Evolutionary conservation across 805 yeast species (phyloP).

Genomic region (Metschnikowia lachancei): DNA sequence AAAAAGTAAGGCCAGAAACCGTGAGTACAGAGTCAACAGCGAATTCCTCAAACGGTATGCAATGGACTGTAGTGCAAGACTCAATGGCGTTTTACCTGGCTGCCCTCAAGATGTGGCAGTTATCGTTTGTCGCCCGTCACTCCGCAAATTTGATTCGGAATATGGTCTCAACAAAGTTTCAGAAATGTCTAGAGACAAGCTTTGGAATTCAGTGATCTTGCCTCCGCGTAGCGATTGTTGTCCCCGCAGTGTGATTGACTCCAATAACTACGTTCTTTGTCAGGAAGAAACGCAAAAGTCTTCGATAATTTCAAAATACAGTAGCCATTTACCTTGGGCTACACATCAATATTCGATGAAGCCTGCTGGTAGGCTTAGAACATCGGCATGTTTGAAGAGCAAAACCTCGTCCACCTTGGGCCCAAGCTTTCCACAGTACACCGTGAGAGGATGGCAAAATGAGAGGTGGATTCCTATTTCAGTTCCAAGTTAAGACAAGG

Average conservation of each 20-base stretch:
- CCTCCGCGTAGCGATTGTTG: conserved; percentile 48
- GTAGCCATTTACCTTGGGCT: conserved; percentile 28
- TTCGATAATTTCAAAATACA: conserved; percentile 21
- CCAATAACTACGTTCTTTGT: conserved; percentile 24
- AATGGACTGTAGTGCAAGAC: conserved; percentile 18
- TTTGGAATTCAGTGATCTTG: conserved; percentile 39
- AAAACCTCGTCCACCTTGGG: conserved; percentile 14
- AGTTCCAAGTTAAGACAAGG: neutral
- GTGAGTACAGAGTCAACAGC: conserved; percentile 19
- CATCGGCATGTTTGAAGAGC: conserved; percentile 13
- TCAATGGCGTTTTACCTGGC: conserved; percentile 9
- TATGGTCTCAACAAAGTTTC: conserved; percentile 11
- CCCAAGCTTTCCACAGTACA: conserved; percentile 20
- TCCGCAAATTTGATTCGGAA: conserved; percentile 4
- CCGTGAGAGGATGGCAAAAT: conserved; percentile 21
- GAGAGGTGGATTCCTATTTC: conserved; percentile 15
- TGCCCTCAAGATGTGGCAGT: conserved; percentile 6
- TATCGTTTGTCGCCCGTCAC: conserved; percentile 4
- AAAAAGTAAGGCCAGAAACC: conserved; percentile 9
- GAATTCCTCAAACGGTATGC: conserved; percentile 20
- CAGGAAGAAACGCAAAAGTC: conserved; percentile 19
- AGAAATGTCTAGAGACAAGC: conserved; percentile 18
- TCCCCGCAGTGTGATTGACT: conserved; percentile 24
- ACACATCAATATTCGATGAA: conserved; percentile 19
- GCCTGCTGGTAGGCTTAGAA: conserved; percentile 36